Evolutionary conservation across 352 stramenopile species (phyloP).

Genomic region (Globisporangium paroecandrum): DNA sequence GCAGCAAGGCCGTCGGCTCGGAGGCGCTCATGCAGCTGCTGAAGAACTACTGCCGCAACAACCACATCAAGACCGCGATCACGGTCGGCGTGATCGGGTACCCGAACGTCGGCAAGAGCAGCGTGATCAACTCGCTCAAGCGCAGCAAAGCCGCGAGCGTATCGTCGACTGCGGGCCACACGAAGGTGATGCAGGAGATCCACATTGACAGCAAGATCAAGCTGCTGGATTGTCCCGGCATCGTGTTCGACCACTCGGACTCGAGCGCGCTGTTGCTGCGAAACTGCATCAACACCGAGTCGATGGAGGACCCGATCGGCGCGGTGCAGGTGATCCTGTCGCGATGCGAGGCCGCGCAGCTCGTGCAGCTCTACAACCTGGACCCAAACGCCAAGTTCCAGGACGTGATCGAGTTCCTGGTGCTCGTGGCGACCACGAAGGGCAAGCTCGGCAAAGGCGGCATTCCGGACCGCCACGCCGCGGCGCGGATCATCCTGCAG

Average conservation of each 20-base stretch:
- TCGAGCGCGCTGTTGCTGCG: constrained; percentile 83
- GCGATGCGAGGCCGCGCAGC: constrained; percentile 86
- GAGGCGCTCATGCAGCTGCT: constrained; percentile 96
- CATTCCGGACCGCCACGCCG: constrained; percentile 92
- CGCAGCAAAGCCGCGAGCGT: constrained; percentile 93
- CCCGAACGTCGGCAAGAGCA: constrained; percentile 95
- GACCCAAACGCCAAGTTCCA: constrained; percentile 73
- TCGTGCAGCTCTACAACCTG: constrained; percentile 95
- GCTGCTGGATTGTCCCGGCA: constrained; percentile 96
- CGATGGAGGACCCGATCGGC: constrained; percentile 92
- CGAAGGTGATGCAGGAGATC: constrained; percentile 97
- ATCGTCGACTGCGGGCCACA: constrained; percentile 95
- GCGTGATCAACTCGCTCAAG: constrained; percentile 90
- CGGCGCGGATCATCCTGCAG: constrained; percentile 88
- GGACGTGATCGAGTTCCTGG: constrained; percentile 92
- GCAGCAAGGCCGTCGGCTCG: constrained; percentile 90
- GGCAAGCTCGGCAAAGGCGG: constrained; percentile 95
- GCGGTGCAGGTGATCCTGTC: constrained; percentile 92
- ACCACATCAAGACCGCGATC: constrained; percentile 93
- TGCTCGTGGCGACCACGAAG: constrained; percentile 88
- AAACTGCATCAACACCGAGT: constrained; percentile 97
- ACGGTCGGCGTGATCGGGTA: constrained; percentile 95
- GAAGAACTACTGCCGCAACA: constrained; percentile 98
- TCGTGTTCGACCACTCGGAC: constrained; percentile 96
- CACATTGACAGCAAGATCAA: constrained; percentile 98